These are phyloP conservation scores for Penicillium expansum DNA, from an alignment of 2,329 filamentous ascomycete genomes.

Conservation along the genomic window DNA sequence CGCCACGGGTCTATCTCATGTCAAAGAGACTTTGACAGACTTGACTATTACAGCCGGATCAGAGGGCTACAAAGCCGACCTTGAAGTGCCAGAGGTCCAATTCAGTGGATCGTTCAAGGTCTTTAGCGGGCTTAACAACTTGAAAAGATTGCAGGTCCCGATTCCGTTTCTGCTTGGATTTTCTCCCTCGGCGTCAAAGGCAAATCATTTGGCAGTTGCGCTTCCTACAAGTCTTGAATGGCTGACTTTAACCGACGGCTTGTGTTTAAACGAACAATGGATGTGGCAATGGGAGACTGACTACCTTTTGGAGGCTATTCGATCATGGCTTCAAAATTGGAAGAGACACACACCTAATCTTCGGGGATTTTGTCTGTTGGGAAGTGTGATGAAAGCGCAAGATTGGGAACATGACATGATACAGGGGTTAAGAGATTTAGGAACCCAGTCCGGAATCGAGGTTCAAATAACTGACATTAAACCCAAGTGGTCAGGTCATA, in stretches of 20 bases:
- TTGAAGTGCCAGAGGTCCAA: too few relatives aligned
- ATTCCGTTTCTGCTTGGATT: too few relatives aligned
- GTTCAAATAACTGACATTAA: neutral
- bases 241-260: neutral
- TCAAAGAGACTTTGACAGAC: too few relatives aligned
- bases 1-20: too few relatives aligned
- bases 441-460: neutral
- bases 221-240: neutral
- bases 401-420: neutral
- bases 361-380: neutral
- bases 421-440: neutral
- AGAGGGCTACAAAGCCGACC: too few relatives aligned
- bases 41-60: too few relatives aligned
- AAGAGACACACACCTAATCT: neutral
- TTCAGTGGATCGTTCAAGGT: too few relatives aligned
- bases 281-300: neutral
- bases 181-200: too few relatives aligned
- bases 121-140: too few relatives aligned
- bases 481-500: neutral
- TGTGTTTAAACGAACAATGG: neutral
- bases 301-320: neutral
- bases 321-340: neutral
- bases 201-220: neutral
- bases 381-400: neutral
- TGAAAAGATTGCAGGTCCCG: too few relatives aligned